These are phyloP conservation scores for Jimgerdemannia lactiflua DNA, from an alignment of 192 early-diverging fungal genomes.

Conservation along the genomic window DNA sequence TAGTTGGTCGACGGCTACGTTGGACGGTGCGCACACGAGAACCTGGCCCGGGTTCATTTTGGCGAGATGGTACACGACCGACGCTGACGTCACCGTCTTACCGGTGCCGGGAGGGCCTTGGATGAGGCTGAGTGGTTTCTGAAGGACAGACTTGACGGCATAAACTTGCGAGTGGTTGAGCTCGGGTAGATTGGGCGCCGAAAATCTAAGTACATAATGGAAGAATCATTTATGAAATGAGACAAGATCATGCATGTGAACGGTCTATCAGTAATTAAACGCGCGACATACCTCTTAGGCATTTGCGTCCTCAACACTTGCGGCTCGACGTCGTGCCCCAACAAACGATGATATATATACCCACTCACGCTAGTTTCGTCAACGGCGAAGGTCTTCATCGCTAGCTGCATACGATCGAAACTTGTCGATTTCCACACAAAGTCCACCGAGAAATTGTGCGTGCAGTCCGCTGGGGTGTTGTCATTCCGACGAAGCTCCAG, in stretches of 20 bases:
- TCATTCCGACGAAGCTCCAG: slow-evolving; percentile 76
- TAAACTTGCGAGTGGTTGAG: slow-evolving; percentile 96
- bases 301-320: slow-evolving; percentile 75
- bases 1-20: slow-evolving; percentile 98
- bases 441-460: slow-evolving; percentile 91
- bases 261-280: too few species aligned
- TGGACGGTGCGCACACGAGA: slow-evolving; percentile 98
- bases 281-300: slow-evolving; percentile 59
- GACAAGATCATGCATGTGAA: background rate
- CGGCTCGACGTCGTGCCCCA: slow-evolving; percentile 95
- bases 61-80: slow-evolving; percentile 96
- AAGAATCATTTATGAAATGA: background rate
- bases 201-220: slow-evolving; percentile 45
- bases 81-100: slow-evolving; percentile 98
- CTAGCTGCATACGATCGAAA: slow-evolving; percentile 96
- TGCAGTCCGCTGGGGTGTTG: slow-evolving; percentile 74
- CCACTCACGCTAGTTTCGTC: slow-evolving; percentile 93
- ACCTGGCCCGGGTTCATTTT: slow-evolving; percentile 88
- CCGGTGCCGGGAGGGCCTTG: slow-evolving; percentile 98
- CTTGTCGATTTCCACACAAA: slow-evolving; percentile 99
- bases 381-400: slow-evolving; percentile 96
- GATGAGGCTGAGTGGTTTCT: slow-evolving; percentile 90
- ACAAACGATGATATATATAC: slow-evolving; percentile 91
- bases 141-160: slow-evolving; percentile 92
- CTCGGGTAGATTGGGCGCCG: slow-evolving; percentile 92